Evolutionary conservation across 2,329 filamentous ascomycete species (phyloP).

Genomic region (Pestalotiopsis sp.): DNA sequence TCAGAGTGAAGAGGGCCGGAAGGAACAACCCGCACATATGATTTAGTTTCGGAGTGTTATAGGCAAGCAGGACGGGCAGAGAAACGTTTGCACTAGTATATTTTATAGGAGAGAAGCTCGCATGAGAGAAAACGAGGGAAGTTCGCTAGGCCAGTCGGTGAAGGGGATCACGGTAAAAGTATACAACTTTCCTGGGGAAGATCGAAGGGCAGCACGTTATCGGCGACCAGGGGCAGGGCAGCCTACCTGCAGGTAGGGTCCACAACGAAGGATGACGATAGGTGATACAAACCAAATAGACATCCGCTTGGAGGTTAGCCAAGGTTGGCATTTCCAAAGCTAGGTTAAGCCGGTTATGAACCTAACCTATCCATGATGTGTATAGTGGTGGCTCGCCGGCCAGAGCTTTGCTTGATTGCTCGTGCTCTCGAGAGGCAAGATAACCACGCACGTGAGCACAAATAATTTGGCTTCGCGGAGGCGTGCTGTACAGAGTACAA

Average conservation of each 20-base stretch:
- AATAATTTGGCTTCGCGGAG: neutral
- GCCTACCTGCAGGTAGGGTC: slow-evolving; percentile 8
- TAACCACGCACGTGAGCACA: slow-evolving; percentile 4
- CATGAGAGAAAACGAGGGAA: neutral
- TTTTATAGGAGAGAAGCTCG: neutral
- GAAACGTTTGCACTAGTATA: neutral
- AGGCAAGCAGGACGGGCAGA: neutral
- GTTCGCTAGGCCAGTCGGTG: neutral
- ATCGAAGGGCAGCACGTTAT: slow-evolving; percentile 7
- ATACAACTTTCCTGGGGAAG: slow-evolving; percentile 1
- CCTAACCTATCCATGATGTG: neutral
- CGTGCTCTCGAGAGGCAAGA: neutral
- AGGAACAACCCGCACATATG: slow-evolving; percentile 23
- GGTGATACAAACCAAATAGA: slow-evolving; percentile 3
- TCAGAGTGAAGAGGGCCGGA: slow-evolving; percentile 16
- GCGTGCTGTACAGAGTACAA: neutral
- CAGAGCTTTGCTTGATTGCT: neutral
- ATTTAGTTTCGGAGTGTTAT: neutral
- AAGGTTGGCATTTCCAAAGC: neutral
- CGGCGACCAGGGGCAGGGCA: neutral
- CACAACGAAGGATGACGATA: slow-evolving; percentile 7
- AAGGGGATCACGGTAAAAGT: neutral
- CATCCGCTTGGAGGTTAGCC: slow-evolving; percentile 2
- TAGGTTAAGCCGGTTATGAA: neutral
- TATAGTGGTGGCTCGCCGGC: neutral